Evolutionary conservation across 768 basidiomycete genomes (phyloP).

Genomic region (Panaeolus cyanescens): DNA sequence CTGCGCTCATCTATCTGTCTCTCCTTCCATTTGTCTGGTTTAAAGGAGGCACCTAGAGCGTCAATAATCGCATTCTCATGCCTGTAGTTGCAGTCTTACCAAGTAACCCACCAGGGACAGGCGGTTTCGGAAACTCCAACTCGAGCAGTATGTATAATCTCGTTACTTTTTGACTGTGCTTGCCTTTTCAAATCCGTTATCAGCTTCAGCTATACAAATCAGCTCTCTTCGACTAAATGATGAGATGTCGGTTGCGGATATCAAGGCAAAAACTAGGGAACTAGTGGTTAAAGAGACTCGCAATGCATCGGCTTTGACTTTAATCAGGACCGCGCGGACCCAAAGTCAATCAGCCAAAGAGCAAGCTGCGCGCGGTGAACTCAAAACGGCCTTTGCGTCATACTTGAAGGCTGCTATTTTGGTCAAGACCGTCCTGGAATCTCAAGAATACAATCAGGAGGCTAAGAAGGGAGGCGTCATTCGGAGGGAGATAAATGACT

Average conservation of each 20-base stretch:
- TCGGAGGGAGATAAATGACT: slow-evolving; percentile 64
- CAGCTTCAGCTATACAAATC: slow-evolving; percentile 21
- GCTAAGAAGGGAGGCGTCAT: slow-evolving; percentile 50
- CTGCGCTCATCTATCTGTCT: slow-evolving; percentile 4
- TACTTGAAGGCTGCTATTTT: slow-evolving; percentile 65
- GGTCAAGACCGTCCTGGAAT: slow-evolving; percentile 58
- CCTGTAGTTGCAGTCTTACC: slow-evolving; percentile 28
- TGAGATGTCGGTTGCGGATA: slow-evolving; percentile 41
- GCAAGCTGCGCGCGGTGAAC: slow-evolving; percentile 57
- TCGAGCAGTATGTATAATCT: slow-evolving; percentile 15
- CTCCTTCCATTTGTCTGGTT: slow-evolving; percentile 4
- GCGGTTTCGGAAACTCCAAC: slow-evolving; percentile 28
- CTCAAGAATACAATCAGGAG: slow-evolving; percentile 57
- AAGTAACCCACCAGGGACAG: slow-evolving; percentile 18
- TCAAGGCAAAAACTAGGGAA: slow-evolving; percentile 47
- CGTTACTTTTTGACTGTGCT: slow-evolving; percentile 23
- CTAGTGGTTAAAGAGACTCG: slow-evolving; percentile 51
- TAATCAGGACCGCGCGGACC: slow-evolving; percentile 63
- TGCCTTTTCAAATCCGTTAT: neutral
- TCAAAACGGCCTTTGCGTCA: slow-evolving; percentile 59
- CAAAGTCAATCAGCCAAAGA: slow-evolving; percentile 56
- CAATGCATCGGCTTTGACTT: slow-evolving; percentile 58
- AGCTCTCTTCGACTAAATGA: slow-evolving; percentile 25
- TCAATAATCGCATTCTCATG: slow-evolving; percentile 19
- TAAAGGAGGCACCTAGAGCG: slow-evolving; percentile 5